phyloP scores from a whole-genome alignment of 441 rosid genomes.

The Populus trichocarpa region DNA sequence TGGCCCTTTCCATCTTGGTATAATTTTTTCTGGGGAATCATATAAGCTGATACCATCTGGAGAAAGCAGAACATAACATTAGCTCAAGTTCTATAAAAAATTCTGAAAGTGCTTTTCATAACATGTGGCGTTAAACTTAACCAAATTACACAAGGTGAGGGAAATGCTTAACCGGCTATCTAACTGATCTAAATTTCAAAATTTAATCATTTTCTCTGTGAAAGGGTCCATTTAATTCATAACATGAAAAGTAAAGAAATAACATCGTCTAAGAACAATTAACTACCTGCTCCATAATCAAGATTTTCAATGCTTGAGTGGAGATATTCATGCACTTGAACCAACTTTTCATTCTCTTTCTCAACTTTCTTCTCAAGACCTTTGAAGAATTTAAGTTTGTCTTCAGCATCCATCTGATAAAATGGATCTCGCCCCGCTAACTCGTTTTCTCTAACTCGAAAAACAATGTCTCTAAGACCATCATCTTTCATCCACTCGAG shows the following conservation, averaged over 20 bases:
- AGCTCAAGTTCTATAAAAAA: slow-evolving; percentile 7
- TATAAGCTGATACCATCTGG: slow-evolving; percentile 82
- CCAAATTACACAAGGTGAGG: not conserved
- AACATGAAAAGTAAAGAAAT: not conserved
- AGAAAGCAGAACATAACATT: slow-evolving; percentile 23
- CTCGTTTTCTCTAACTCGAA: slow-evolving; percentile 87
- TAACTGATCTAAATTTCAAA: not conserved
- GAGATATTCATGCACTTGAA: slow-evolving; percentile 69
- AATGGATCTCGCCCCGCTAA: slow-evolving; percentile 83
- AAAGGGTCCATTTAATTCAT: not conserved
- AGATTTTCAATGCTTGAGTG: slow-evolving; percentile 90
- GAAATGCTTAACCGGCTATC: not conserved
- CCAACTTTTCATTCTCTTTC: slow-evolving; percentile 66
- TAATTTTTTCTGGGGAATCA: slow-evolving; percentile 73
- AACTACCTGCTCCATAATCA: slow-evolving; percentile 84
- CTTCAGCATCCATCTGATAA: slow-evolving; percentile 66
- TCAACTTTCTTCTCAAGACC: slow-evolving; percentile 90
- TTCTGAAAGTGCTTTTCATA: not conserved
- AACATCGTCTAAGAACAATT: slow-evolving; percentile 10
- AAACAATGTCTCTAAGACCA: slow-evolving; percentile 71
- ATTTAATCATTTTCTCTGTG: not conserved
- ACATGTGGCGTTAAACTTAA: not conserved
- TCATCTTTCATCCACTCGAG: slow-evolving; percentile 94
- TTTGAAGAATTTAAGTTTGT: slow-evolving; percentile 63
- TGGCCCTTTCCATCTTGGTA: slow-evolving; percentile 92